These are phyloP conservation scores for Tuber umbilicatum DNA, from an alignment of 495 filamentous ascomycete species.

Conservation along the genomic window DNA sequence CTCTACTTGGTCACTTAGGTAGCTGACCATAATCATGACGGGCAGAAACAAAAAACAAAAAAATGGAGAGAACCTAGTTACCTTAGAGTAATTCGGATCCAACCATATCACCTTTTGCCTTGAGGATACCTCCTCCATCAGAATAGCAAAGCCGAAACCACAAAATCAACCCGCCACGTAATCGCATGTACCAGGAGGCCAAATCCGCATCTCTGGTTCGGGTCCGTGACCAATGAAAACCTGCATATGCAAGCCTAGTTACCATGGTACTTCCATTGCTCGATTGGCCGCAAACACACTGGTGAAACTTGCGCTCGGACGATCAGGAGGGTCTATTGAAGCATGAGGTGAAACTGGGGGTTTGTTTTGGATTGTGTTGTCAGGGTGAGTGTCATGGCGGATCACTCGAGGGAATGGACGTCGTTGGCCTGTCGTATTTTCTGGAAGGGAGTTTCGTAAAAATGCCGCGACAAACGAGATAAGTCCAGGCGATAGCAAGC, in stretches of 20 bases:
- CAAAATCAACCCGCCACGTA: conserved; percentile 2
- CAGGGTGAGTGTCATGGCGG: not conserved
- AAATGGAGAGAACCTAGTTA: not conserved
- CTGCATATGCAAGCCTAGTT: conserved; percentile 2
- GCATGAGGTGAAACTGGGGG: conserved; percentile 4
- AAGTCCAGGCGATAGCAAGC: not conserved
- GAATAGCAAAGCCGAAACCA: not conserved
- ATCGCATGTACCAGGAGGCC: not conserved
- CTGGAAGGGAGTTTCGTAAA: not conserved
- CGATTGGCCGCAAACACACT: not conserved
- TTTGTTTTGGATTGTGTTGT: conserved; percentile 5
- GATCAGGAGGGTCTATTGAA: not conserved
- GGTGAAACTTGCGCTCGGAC: not conserved
- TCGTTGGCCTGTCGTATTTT: not conserved
- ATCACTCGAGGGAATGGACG: not conserved
- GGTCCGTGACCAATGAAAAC: not conserved
- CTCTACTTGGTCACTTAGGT: not conserved
- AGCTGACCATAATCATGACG: not conserved
- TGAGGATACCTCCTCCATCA: not conserved
- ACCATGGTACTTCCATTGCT: not conserved
- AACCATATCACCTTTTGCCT: not conserved
- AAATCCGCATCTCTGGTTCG: conserved; percentile 1
- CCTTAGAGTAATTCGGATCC: not conserved
- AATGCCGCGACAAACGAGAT: not conserved
- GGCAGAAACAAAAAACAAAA: not conserved